A percentile compares a stretch with the other conserved stretches of the same genome.
Conservation (phyloP, 148 eudicot species). For the Mesembryanthemum crystallinum region DNA sequence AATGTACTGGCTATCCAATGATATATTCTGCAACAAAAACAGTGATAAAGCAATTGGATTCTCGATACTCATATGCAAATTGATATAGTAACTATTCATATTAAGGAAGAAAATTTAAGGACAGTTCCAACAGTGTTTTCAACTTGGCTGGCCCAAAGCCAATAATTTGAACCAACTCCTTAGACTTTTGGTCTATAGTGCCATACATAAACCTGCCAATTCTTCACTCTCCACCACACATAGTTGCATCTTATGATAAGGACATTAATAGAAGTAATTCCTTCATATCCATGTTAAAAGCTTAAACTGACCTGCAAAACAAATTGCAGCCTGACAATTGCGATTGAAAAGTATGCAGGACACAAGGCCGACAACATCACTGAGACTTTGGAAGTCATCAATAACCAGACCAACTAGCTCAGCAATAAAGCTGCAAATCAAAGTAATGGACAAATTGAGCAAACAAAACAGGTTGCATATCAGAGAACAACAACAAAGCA, state of each 20-base stretch:
- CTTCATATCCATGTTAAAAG: background rate
- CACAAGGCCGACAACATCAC: background rate
- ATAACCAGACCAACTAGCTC: background rate
- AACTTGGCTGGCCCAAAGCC: too few relatives aligned
- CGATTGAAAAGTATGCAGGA: background rate
- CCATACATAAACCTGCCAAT: background rate
- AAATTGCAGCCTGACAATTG: background rate
- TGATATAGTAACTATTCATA: too few relatives aligned
- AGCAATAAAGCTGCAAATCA: background rate
- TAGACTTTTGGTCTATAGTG: too few relatives aligned
- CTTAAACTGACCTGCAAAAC: background rate
- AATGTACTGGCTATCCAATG: too few relatives aligned
- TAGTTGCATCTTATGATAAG: background rate
- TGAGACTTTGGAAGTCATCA: background rate
- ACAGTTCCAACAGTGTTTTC: too few relatives aligned
- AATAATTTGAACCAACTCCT: too few relatives aligned
- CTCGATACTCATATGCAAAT: too few relatives aligned
- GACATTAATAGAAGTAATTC: background rate
- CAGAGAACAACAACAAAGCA: background rate
- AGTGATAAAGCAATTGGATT: too few relatives aligned
- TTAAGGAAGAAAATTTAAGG: too few relatives aligned
- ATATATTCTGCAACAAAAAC: too few relatives aligned
- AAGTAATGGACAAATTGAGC: background rate
- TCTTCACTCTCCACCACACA: background rate
- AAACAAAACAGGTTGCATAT: background rate